Percentiles rank a stretch among this genome's conserved stretches.
Conservation (phyloP, 768 basidiomycete species). For the Russula virescens region DNA sequence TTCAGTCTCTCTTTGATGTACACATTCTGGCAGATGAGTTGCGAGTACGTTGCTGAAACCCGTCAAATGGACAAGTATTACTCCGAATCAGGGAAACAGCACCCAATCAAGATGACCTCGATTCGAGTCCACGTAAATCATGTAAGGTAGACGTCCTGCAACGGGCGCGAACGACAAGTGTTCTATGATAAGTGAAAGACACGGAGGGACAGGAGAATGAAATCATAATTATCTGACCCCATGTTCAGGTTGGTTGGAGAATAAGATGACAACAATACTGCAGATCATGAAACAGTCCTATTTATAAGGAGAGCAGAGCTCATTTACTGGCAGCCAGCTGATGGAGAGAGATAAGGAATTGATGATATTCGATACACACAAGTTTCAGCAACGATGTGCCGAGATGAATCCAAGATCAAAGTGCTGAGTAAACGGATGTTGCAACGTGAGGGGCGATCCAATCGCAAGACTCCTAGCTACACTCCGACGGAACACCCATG, state of each 20-base stretch:
- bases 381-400: no score
- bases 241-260: not conserved
- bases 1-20: conserved; percentile 27
- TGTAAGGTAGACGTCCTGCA: not conserved
- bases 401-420: no score
- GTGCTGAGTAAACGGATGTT: no score
- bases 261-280: not conserved
- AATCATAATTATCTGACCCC: no score
- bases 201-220: not conserved
- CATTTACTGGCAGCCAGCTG: no score
- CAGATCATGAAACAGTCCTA: not conserved
- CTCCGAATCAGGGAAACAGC: not conserved
- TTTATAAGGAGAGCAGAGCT: not conserved
- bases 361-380: not conserved
- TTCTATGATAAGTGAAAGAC: not conserved
- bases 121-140: conserved; percentile 8
- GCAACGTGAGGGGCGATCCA: no score
- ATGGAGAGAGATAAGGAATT: not conserved
- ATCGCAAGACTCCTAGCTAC: no score
- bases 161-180: not conserved
- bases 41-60: not conserved
- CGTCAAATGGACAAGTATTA: no score
- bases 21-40: conserved; percentile 27
- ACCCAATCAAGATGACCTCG: conserved; percentile 14
- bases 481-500: no score